A percentile compares a stretch with the other conserved stretches of the same genome.
phyloP scores from a whole-genome alignment of 73 alveolate species.

The Tetrahymena thermophila region DNA sequence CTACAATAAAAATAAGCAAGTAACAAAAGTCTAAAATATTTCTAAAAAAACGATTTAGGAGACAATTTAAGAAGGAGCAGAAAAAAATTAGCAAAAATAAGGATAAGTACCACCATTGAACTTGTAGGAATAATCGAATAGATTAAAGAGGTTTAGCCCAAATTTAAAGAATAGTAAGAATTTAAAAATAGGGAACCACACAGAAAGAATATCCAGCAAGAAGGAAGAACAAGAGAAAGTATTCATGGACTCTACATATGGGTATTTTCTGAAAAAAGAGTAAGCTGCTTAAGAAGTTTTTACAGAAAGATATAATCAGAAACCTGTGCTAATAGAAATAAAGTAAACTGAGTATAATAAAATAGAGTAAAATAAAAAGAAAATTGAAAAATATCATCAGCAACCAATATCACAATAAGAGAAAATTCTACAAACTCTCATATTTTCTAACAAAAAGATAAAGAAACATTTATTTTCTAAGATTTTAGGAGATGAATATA shows the following conservation, averaged over 20 bases:
- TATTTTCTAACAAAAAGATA: background rate
- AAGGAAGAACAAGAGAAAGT: background rate
- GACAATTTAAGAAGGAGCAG: background rate
- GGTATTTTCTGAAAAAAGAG: background rate
- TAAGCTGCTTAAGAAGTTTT: background rate
- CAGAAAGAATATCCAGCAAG: background rate
- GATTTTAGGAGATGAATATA: background rate
- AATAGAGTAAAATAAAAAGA: background rate
- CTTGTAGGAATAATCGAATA: background rate
- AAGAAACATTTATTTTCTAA: background rate
- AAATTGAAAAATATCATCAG: background rate
- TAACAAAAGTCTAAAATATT: background rate
- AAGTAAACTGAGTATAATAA: background rate
- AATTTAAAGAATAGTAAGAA: background rate
- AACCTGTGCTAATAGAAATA: background rate
- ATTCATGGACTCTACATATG: background rate
- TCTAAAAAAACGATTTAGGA: too few relatives aligned
- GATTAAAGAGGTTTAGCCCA: background rate
- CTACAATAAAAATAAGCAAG: background rate
- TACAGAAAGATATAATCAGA: background rate
- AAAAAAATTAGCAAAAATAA: too few relatives aligned
- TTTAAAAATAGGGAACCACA: background rate
- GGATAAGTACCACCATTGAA: background rate
- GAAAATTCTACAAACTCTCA: background rate
- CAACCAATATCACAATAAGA: background rate